Base-by-base conservation (phyloP, 176 grass and related monocot genomes). In the Hyparrhenia diplandra region DNA sequence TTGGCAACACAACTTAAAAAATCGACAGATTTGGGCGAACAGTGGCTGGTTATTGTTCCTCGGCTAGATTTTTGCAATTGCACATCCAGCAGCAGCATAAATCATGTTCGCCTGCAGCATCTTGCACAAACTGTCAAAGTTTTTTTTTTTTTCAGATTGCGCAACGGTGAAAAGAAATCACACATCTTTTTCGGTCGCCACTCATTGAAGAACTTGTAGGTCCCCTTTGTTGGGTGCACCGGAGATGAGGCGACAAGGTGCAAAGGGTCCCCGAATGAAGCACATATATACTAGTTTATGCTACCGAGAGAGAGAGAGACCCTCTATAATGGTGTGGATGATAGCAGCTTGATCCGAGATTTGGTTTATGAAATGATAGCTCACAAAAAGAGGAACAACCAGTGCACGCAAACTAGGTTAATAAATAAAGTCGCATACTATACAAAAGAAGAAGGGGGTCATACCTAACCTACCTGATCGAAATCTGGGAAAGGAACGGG, bases 341-440 rank as follows among this genome's bases (percentile, higher is more conserved):
- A 27, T 77, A 73, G 27, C 71, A 64, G 32, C 77, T 85, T 64
- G 71, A 71, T 89, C 71, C 71, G 80, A 76, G 71, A 76, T 52
- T 54, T 75, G 62, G 27, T 45, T 32, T 46, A 71, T 66, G 8
- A 74, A 54, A 83, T 64, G 63, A 69, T 18, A 68, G 61, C 59
- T 67, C 46, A 49, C 47, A 35, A 36, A n/a, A 64, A 83, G 65
- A 69, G 74, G 61, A 64, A 31, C 37, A 29, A 55, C 54, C 77
- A 71, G n/a, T 74, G 69, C 49, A 74, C 69, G 40, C 80, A 75
- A 73, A 66, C 65, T 65, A 89, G 25, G 30, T 77, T 9, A 9
- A n/a, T 8, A 37, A 37, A 40, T 40, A 71, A 89, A 65, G 63
- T 8, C n/a, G 43, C 43, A 49, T 41, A 59, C 36, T 40, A 55